phyloP scores from a whole-genome alignment of 306 rosid genomes.

The Corylus heterophylla region DNA sequence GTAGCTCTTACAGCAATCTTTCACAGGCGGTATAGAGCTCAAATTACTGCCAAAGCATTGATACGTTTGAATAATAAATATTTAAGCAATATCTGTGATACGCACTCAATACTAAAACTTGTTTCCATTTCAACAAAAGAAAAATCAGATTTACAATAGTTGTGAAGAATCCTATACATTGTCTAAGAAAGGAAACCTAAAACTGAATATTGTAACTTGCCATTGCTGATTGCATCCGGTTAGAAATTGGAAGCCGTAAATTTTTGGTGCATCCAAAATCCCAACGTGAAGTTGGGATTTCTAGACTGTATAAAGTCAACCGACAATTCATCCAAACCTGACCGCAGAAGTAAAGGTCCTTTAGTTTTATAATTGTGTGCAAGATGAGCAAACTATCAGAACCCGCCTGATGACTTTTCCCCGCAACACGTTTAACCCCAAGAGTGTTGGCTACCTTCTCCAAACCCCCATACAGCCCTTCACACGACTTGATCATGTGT shows the following conservation, averaged over 20 bases:
- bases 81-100: conserved; percentile 35
- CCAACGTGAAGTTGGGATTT: no score
- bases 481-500: background rate
- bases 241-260: no score
- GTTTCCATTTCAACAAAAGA: background rate
- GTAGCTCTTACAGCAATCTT: conserved; percentile 22
- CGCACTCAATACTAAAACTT: background rate
- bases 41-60: conserved; percentile 70
- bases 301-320: no score
- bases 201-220: conserved; percentile 63
- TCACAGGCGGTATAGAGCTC: conserved; percentile 40
- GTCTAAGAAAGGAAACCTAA: conserved; percentile 52
- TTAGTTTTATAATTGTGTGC: background rate
- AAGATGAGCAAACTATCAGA: background rate
- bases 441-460: background rate
- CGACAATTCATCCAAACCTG: background rate
- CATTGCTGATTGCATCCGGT: conserved; percentile 41
- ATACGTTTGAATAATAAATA: conserved; percentile 76
- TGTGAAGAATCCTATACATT: conserved; percentile 76
- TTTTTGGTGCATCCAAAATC: no score
- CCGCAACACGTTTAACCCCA: background rate
- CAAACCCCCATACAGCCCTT: background rate
- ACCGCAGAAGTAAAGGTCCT: background rate
- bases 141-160: conserved; percentile 61
- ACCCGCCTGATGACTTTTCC: background rate